Conservation (phyloP, 352 stramenopile species). For the Globisporangium nunn region DNA sequence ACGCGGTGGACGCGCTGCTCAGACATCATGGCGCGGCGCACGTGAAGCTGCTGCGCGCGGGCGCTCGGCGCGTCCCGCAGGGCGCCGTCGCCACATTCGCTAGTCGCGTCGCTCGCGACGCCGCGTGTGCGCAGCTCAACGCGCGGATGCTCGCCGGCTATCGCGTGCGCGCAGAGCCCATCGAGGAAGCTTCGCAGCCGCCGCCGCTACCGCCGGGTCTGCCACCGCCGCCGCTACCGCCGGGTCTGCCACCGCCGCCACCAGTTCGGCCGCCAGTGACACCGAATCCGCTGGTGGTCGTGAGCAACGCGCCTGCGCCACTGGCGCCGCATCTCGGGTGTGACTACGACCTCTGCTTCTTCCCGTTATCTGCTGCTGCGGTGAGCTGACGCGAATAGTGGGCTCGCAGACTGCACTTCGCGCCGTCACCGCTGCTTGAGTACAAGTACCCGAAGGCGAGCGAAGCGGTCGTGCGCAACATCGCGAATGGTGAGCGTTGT, state of each 20-base stretch:
- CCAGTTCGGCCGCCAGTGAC: conserved; percentile 2
- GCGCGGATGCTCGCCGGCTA: conserved; percentile 51
- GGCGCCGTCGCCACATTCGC: conserved; percentile 46
- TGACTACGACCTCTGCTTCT: too few species aligned
- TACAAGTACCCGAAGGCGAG: conserved; percentile 86
- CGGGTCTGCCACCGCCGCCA: conserved; percentile 21
- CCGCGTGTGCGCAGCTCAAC: conserved; percentile 35
- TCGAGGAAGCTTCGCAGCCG: not conserved
- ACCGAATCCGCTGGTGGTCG: not conserved
- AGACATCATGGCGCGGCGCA: conserved; percentile 43
- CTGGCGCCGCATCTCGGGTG: conserved; percentile 75
- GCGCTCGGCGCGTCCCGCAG: conserved; percentile 20
- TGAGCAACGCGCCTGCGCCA: conserved; percentile 18
- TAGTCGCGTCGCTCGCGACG: conserved; percentile 19
- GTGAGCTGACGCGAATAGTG: too few species aligned
- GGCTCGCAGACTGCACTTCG: conserved; percentile 63
- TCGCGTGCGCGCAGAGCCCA: conserved; percentile 19
- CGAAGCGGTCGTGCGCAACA: conserved; percentile 75
- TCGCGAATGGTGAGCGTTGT: conserved; percentile 63
- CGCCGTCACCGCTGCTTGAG: conserved; percentile 70
- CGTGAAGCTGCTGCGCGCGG: conserved; percentile 33
- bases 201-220: conserved; percentile 23
- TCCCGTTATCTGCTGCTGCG: not conserved
- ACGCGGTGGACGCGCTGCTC: conserved; percentile 53
- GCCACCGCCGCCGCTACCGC: conserved; percentile 22